phyloP scores from a whole-genome alignment of 495 filamentous ascomycete genomes.

The Lichenothelia convexa region DNA sequence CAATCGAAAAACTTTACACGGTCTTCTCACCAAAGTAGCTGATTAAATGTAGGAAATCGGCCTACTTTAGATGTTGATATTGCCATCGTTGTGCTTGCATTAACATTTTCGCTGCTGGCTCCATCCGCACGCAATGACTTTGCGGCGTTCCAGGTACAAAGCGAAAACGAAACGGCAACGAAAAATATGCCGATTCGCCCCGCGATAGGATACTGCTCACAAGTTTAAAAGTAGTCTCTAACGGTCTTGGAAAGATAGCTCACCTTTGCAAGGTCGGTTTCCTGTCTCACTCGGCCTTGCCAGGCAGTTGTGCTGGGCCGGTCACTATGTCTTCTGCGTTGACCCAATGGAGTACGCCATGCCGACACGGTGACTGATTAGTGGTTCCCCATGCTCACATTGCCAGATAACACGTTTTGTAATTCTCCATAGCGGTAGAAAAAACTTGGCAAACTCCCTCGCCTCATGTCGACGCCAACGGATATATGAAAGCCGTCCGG shows the following conservation, averaged over 20 bases:
- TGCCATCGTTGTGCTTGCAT: no score
- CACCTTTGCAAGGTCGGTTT: slow-evolving; percentile 22
- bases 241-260: no score
- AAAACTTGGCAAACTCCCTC: slow-evolving; percentile 11
- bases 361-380: no score
- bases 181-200: not conserved
- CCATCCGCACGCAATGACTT: no score
- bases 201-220: slow-evolving; percentile 17
- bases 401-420: slow-evolving; percentile 20
- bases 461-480: slow-evolving; percentile 10
- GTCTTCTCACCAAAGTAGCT: no score
- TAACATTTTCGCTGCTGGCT: no score
- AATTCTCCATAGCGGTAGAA: slow-evolving; percentile 15
- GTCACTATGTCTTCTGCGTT: slow-evolving; percentile 15
- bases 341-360: slow-evolving; percentile 22
- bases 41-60: no score
- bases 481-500: slow-evolving; percentile 12
- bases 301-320: slow-evolving; percentile 14
- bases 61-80: no score
- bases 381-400: no score
- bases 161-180: not conserved
- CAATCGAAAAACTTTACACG: no score
- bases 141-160: not conserved
- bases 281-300: slow-evolving; percentile 20
- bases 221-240: no score